Conservation (phyloP, 2,329 filamentous ascomycete genomes). For the Botrytis elliptica region DNA sequence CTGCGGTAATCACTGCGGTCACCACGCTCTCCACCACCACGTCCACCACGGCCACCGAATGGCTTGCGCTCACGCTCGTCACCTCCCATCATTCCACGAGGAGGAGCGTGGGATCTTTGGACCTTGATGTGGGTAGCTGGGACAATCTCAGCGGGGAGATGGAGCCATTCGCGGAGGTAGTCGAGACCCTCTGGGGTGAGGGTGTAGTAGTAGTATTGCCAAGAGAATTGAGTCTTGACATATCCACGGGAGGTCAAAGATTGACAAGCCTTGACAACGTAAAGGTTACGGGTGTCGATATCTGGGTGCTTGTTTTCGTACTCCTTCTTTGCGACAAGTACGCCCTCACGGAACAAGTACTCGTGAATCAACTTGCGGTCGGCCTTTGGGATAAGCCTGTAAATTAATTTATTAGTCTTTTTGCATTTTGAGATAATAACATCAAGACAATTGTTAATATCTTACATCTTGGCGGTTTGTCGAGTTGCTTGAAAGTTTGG, state of each 20-base stretch:
- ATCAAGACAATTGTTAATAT: background rate
- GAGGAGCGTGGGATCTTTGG: conserved; percentile 94
- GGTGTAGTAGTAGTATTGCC: conserved; percentile 99
- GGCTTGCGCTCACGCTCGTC: conserved; percentile 80
- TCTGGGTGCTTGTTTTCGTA: conserved; percentile 97
- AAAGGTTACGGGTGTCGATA: conserved; percentile 99
- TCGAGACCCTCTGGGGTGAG: conserved; percentile 99
- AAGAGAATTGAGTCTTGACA: conserved; percentile 99
- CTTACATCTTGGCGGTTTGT: conserved; percentile 48
- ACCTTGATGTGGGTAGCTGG: conserved; percentile 99
- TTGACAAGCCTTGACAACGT: conserved; percentile 98
- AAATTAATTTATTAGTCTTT: conserved; percentile 42
- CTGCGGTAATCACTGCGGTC: conserved; percentile 88
- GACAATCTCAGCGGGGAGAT: conserved; percentile 98
- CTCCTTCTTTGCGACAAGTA: conserved; percentile 98
- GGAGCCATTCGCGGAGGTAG: conserved; percentile 99
- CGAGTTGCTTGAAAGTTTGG: conserved; percentile 22
- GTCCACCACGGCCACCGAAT: conserved; percentile 70
- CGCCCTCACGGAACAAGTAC: conserved; percentile 94
- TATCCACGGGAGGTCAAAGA: conserved; percentile 97
- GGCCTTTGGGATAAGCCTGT: conserved; percentile 98
- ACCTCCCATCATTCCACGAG: conserved; percentile 91
- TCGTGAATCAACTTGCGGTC: conserved; percentile 99
- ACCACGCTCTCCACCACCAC: conserved; percentile 62
- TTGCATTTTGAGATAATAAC: background rate